Evolutionary conservation across 2,329 filamentous ascomycete species (phyloP).

Genomic region (Botrytis hyacinthi): DNA sequence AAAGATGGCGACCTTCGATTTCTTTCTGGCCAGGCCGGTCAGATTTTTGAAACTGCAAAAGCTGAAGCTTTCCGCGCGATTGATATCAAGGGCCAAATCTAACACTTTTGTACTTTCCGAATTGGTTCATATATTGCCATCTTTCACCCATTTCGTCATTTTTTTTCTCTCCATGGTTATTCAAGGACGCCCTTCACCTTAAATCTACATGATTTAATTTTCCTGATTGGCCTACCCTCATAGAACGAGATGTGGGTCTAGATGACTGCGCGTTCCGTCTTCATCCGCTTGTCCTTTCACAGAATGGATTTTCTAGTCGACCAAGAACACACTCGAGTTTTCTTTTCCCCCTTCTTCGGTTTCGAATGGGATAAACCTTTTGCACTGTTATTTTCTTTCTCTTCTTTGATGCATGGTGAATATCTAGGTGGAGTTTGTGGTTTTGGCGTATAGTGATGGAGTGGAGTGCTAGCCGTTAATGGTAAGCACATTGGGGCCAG

Average conservation of each 20-base stretch:
- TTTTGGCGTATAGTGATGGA: not conserved
- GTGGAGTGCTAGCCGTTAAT: constrained; percentile 14
- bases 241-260: constrained; percentile 13
- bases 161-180: constrained; percentile 18
- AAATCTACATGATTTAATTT: constrained; percentile 6
- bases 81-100: constrained; percentile 98
- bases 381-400: not conserved
- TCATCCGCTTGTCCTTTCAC: constrained; percentile 15
- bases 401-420: constrained; percentile 20
- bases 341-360: constrained; percentile 18
- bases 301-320: constrained; percentile 16
- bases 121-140: constrained; percentile 22
- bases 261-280: constrained; percentile 10
- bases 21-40: constrained; percentile 68
- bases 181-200: not conserved
- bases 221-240: constrained; percentile 7
- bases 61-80: constrained; percentile 76
- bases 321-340: constrained; percentile 1
- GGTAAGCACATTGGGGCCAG: constrained; percentile 15
- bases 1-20: constrained; percentile 71
- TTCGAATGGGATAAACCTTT: constrained; percentile 6
- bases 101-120: constrained; percentile 29
- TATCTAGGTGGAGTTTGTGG: constrained; percentile 9
- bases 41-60: constrained; percentile 72
- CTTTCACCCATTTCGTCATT: constrained; percentile 21